Conservation (phyloP, 305 asterid species). For the Fraxinus floribunda region DNA sequence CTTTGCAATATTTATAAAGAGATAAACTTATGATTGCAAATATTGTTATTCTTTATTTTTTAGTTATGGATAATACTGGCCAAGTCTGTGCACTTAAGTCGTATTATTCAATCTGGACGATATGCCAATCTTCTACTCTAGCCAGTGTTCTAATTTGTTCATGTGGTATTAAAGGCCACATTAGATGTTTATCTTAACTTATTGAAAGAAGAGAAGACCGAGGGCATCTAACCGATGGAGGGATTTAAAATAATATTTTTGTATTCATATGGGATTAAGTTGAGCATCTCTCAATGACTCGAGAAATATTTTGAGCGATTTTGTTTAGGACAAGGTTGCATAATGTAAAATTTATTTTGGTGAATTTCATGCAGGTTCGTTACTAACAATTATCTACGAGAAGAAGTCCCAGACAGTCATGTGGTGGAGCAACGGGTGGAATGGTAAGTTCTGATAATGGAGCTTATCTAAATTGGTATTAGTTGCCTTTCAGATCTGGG, state of each 20-base stretch:
- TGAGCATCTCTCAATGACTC: background rate
- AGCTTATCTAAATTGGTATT: background rate
- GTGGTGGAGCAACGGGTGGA: constrained; percentile 98
- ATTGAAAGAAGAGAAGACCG: background rate
- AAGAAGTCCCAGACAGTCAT: constrained; percentile 89
- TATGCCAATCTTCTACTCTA: background rate
- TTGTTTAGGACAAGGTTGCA: constrained; percentile 4
- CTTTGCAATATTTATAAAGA: background rate
- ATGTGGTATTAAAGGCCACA: background rate
- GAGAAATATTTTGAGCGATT: background rate
- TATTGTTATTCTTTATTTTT: background rate
- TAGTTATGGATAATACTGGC: background rate
- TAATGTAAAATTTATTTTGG: constrained; percentile 10
- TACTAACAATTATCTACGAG: constrained; percentile 96
- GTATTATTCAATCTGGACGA: background rate
- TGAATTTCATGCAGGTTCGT: constrained; percentile 61
- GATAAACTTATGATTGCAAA: constrained; percentile 7
- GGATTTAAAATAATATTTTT: background rate
- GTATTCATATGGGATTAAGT: constrained; percentile 6
- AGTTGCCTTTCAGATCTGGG: background rate
- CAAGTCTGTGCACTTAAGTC: background rate
- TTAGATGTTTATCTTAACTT: background rate
- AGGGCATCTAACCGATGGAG: background rate
- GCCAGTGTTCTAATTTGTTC: background rate
- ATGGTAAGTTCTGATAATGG: constrained; percentile 58